Evolutionary conservation across 1,284 basidiomycete species (phyloP).

Genomic region (Omphalotus olearius): DNA sequence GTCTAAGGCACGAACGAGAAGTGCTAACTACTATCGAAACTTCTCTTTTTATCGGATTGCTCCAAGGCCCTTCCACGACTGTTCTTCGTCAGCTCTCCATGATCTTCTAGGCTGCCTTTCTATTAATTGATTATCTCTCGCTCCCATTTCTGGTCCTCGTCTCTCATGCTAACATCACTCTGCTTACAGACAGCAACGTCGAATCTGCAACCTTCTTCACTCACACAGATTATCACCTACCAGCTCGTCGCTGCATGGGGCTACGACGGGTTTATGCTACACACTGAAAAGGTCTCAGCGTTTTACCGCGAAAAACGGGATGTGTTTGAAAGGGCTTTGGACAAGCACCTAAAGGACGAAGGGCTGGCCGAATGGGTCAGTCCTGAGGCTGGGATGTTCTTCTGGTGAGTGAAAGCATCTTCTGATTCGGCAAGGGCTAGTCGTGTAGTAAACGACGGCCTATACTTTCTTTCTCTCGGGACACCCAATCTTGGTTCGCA

Average conservation of each 20-base stretch:
- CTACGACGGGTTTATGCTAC: conserved; percentile 71
- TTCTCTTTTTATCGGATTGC: neutral
- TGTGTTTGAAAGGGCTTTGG: conserved; percentile 64
- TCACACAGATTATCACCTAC: conserved; percentile 75
- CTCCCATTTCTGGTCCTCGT: neutral
- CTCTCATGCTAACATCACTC: neutral
- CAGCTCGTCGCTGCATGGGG: conserved; percentile 77
- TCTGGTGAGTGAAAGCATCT: conserved; percentile 56
- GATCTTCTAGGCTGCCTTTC: neutral
- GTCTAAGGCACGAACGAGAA: too few species aligned
- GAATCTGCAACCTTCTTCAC: conserved; percentile 77
- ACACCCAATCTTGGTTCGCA: too few species aligned
- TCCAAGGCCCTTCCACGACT: neutral
- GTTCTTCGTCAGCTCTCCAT: neutral
- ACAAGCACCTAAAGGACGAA: conserved; percentile 10
- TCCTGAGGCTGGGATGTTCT: conserved; percentile 90
- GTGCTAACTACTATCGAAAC: too few species aligned
- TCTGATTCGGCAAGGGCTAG: neutral
- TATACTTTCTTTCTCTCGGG: too few species aligned
- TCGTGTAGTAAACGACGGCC: too few species aligned
- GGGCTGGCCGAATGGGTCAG: conserved; percentile 74
- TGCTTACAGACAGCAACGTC: conserved; percentile 63
- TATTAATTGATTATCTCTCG: neutral
- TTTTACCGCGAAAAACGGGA: conserved; percentile 83
- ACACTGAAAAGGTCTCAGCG: conserved; percentile 66